phyloP scores from a whole-genome alignment of 2,329 filamentous ascomycete species.

The Falciphora oryzae region DNA sequence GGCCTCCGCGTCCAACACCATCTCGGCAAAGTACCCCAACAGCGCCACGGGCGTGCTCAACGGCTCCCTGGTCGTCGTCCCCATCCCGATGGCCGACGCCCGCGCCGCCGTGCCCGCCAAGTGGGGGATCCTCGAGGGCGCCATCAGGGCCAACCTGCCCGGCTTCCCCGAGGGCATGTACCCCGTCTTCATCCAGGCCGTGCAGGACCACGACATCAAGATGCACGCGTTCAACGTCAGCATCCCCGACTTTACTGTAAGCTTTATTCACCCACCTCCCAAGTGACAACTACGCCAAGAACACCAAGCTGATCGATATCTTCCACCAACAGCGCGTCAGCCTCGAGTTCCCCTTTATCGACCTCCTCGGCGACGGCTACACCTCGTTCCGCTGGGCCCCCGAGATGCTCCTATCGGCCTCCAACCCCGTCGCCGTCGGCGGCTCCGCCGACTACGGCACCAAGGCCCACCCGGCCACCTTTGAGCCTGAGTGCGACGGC shows the following conservation, averaged over 20 bases:
- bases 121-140: constrained; percentile 44
- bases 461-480: constrained; percentile 32
- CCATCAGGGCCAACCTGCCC: constrained; percentile 41
- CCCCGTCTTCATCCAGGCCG: constrained; percentile 43
- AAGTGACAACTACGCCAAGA: background rate
- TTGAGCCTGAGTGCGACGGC: constrained; percentile 44
- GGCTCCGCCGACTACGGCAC: constrained; percentile 43
- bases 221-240: constrained; percentile 31
- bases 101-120: constrained; percentile 40
- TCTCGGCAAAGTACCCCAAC: constrained; percentile 38
- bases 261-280: constrained; percentile 14
- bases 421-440: constrained; percentile 34
- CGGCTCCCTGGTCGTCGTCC: constrained; percentile 44
- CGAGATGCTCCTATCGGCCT: constrained; percentile 39
- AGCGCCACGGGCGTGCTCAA: constrained; percentile 48
- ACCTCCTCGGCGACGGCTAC: constrained; percentile 42
- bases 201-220: constrained; percentile 46
- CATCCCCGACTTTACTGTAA: constrained; percentile 42
- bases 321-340: constrained; percentile 34
- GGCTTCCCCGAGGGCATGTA: constrained; percentile 46
- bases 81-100: constrained; percentile 41
- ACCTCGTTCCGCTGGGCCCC: constrained; percentile 46
- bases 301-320: background rate
- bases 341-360: constrained; percentile 51
- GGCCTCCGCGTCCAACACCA: constrained; percentile 38